A percentile compares a stretch with the other conserved stretches of the same genome.
Conservation (phyloP, 768 basidiomycete genomes). For the Termitomyces sp. region DNA sequence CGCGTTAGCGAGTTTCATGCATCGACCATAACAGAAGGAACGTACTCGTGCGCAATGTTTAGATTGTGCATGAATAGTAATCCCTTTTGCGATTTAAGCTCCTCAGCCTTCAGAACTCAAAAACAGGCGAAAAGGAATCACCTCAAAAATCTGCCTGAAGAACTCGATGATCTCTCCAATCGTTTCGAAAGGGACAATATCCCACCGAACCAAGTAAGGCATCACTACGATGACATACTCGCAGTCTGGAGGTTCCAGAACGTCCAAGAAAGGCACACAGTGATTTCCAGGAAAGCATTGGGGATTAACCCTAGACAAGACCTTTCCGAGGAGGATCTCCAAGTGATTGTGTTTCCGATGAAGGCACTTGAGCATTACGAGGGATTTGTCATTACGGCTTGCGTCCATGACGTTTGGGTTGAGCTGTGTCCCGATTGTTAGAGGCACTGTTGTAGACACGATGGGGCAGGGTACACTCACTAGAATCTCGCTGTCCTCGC, state of each 20-base stretch:
- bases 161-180: not conserved
- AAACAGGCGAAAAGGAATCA: not conserved
- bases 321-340: not conserved
- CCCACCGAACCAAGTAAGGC: not conserved
- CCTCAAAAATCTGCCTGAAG: not conserved
- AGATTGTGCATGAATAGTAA: not conserved
- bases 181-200: not conserved
- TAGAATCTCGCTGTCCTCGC: not conserved
- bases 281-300: not conserved
- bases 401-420: not conserved
- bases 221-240: not conserved
- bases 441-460: not conserved
- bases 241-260: not conserved
- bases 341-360: not conserved
- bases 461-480: not conserved
- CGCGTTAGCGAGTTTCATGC: not conserved
- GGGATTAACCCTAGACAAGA: not conserved
- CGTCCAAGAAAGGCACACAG: not conserved
- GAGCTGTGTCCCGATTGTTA: not conserved
- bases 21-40: not conserved
- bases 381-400: not conserved
- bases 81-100: not conserved
- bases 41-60: not conserved
- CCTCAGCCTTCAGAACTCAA: not conserved
- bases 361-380: not conserved